Evolutionary conservation across 805 yeast genomes (phyloP).

Genomic region (Lachancea kluyveri): DNA sequence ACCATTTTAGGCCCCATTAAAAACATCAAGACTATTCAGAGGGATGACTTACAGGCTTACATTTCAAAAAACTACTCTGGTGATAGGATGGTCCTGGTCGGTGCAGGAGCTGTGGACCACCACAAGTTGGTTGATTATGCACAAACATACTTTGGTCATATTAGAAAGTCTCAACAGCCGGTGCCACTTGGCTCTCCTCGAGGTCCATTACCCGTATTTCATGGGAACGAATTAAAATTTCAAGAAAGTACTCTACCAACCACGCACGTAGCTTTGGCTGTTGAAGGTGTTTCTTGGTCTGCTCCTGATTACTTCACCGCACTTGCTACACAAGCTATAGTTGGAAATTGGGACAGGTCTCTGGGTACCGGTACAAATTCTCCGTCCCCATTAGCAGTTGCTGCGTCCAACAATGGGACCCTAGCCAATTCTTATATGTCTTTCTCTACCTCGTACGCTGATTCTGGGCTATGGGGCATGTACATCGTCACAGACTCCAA

Average conservation of each 20-base stretch:
- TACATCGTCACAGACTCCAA: constrained; percentile 78
- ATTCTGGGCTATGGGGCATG: constrained; percentile 97
- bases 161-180: constrained; percentile 44
- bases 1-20: constrained; percentile 93
- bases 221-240: constrained; percentile 80
- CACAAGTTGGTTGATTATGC: constrained; percentile 75
- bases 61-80: constrained; percentile 86
- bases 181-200: constrained; percentile 63
- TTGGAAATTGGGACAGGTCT: constrained; percentile 97
- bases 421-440: constrained; percentile 94
- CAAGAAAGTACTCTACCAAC: constrained; percentile 79
- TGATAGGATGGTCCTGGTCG: constrained; percentile 97
- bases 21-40: constrained; percentile 73
- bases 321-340: constrained; percentile 90
- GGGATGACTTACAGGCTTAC: constrained; percentile 70
- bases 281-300: constrained; percentile 98
- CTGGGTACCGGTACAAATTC: constrained; percentile 76
- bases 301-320: constrained; percentile 94
- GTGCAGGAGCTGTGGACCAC: constrained; percentile 92
- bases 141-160: constrained; percentile 66
- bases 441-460: constrained; percentile 94
- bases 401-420: constrained; percentile 45
- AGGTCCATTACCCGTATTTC: constrained; percentile 67
- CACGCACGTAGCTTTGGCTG: constrained; percentile 87
- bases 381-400: constrained; percentile 74